Conservation (phyloP, 345 rosid genomes). For the Erysimum cheiranthoides region DNA sequence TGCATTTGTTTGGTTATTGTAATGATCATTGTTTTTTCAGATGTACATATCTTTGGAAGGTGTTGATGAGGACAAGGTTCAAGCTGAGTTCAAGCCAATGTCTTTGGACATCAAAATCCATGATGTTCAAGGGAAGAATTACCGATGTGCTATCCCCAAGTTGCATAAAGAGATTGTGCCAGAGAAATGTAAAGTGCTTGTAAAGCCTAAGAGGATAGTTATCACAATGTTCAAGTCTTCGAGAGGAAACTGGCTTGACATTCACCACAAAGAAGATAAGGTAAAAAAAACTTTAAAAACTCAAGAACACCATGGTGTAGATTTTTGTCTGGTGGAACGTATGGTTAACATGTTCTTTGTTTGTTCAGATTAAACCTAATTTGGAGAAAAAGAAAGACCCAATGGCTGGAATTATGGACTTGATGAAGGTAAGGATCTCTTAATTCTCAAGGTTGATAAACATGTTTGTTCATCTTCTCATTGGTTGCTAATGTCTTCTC, state of each 20-base stretch:
- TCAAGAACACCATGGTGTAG: neutral
- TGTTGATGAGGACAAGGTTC: constrained; percentile 69
- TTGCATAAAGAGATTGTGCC: constrained; percentile 80
- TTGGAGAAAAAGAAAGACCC: constrained; percentile 81
- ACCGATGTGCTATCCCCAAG: constrained; percentile 70
- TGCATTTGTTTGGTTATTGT: constrained; percentile 7
- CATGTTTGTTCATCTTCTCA: neutral
- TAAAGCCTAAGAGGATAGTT: constrained; percentile 76
- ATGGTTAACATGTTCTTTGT: neutral
- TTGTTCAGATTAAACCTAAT: constrained; percentile 76
- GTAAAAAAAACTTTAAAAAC: constrained; percentile 44
- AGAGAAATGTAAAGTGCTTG: constrained; percentile 73
- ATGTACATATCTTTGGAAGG: constrained; percentile 83
- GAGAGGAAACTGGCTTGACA: constrained; percentile 85
- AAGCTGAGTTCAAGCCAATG: constrained; percentile 70
- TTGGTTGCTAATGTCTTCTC: neutral
- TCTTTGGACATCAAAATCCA: constrained; percentile 79
- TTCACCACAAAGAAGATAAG: constrained; percentile 91
- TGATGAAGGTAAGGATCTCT: constrained; percentile 73
- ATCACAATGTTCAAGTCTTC: constrained; percentile 76
- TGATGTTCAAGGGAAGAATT: constrained; percentile 83
- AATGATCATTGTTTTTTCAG: constrained; percentile 40
- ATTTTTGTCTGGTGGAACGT: neutral
- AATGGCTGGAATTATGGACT: constrained; percentile 97
- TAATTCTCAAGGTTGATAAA: neutral